phyloP scores from a whole-genome alignment of 2,329 filamentous ascomycete genomes.

The Lecanicillium sp. region DNA sequence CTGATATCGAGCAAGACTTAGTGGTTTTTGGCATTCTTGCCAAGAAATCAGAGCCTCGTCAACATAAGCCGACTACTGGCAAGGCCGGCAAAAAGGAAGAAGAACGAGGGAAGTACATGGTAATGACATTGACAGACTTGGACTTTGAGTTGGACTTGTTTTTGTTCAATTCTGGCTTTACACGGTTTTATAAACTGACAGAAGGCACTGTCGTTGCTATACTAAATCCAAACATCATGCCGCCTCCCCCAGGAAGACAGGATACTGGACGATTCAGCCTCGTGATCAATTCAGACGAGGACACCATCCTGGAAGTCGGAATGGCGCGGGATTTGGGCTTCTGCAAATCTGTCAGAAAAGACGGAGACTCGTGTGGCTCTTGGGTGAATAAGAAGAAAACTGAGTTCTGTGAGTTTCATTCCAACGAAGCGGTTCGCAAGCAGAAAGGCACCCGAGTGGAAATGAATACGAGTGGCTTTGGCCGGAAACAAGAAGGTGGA shows the following conservation, averaged over 20 bases:
- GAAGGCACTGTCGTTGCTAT: constrained; percentile 89
- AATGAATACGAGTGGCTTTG: constrained; percentile 61
- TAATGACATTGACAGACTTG: constrained; percentile 78
- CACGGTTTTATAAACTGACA: constrained; percentile 88
- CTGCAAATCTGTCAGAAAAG: constrained; percentile 77
- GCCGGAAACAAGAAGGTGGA: constrained; percentile 20
- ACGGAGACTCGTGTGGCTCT: constrained; percentile 68
- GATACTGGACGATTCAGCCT: constrained; percentile 82
- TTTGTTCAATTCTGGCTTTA: constrained; percentile 84
- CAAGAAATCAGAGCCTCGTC: constrained; percentile 74
- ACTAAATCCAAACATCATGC: constrained; percentile 85
- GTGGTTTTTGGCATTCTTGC: constrained; percentile 85
- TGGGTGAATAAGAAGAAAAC: constrained; percentile 90
- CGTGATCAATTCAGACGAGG: constrained; percentile 75
- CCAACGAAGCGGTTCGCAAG: constrained; percentile 72
- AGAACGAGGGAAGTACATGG: constrained; percentile 81
- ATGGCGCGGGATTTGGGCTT: constrained; percentile 77
- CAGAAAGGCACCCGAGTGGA: constrained; percentile 62
- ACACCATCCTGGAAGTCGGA: constrained; percentile 86
- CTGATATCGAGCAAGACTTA: constrained; percentile 77
- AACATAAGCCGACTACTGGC: constrained; percentile 40
- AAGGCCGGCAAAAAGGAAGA: constrained; percentile 40
- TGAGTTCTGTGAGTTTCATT: constrained; percentile 87
- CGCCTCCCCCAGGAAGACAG: constrained; percentile 65
- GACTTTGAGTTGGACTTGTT: constrained; percentile 89